phyloP scores from a whole-genome alignment of 768 basidiomycete genomes.

The Asterophora parasitica region DNA sequence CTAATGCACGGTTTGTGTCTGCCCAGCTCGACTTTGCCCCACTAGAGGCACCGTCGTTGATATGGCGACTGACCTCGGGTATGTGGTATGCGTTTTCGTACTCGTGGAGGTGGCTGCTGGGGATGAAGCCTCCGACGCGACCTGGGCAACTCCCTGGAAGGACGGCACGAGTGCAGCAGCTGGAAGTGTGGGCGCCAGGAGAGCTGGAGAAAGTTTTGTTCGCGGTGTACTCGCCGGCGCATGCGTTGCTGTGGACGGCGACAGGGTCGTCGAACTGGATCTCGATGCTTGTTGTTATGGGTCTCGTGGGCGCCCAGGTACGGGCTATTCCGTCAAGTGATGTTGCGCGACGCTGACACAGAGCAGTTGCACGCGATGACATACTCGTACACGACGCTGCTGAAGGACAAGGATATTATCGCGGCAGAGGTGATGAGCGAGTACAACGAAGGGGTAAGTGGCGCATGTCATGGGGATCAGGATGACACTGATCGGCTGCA shows the following conservation, averaged over 20 bases:
- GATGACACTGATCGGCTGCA: conserved; percentile 23
- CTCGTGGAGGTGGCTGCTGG: conserved; percentile 65
- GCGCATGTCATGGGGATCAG: background rate
- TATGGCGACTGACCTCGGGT: conserved; percentile 36
- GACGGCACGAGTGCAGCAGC: conserved; percentile 59
- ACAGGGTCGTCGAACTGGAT: conserved; percentile 75
- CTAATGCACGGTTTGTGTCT: conserved; percentile 62
- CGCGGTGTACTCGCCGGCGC: conserved; percentile 73
- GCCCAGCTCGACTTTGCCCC: conserved; percentile 45
- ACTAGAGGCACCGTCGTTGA: conserved; percentile 39
- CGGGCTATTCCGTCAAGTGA: conserved; percentile 15
- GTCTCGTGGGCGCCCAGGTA: conserved; percentile 60
- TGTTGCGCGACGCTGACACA: background rate
- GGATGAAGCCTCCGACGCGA: conserved; percentile 44
- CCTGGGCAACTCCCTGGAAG: conserved; percentile 34
- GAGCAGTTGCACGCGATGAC: conserved; percentile 45
- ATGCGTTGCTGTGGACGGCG: conserved; percentile 69
- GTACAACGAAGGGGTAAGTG: conserved; percentile 71
- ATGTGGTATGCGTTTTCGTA: conserved; percentile 50
- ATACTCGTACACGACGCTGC: conserved; percentile 52
- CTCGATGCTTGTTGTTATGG: conserved; percentile 64
- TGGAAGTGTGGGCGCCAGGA: conserved; percentile 76
- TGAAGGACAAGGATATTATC: conserved; percentile 74
- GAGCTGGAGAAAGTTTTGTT: conserved; percentile 68
- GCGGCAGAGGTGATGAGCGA: conserved; percentile 80